Base-by-base conservation (phyloP, 805 yeast genomes). In the Metschnikowia peoriensis region DNA sequence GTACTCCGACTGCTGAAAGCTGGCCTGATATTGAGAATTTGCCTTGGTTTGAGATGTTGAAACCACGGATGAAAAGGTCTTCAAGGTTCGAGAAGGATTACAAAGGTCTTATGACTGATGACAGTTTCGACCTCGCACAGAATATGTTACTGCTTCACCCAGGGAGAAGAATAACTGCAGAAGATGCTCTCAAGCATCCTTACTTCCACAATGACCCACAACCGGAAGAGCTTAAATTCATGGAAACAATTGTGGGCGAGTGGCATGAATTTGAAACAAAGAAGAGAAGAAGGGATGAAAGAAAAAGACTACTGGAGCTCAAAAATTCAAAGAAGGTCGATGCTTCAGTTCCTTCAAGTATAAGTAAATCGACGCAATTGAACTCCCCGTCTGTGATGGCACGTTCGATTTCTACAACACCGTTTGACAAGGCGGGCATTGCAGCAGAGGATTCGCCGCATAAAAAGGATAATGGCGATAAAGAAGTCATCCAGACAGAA, bases 181-280 rank as follows among this genome's bases (percentile, higher is more conserved):
- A 68, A 1, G 79, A 81, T 34, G 96, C 97, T 0, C 75, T 94
- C 34, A 61, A 74, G 37, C 89, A 89, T 66, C 73, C 72, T 1
- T 94, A 89, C 70, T 94, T 93, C 63, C 66, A 67, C 2, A 86
- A 83, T 45, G 85, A 81, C 7, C 97, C 97, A 0, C 58, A 61
- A 34, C 85, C 88, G 1, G 84, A 79, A 55, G 83, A 84, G 6
- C 73, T 89, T 38, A 66, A 71, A 10, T 77, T 84, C 49, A 74
- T 86, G 57, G 72, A 76, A 29, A 75, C 76, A n/a, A 68, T 84
- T 29, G 73, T 76, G 50, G 96, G 94, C 3, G 98, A 96, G 67
- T 93, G 97, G 94, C 99, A 93, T 66, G 99, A 93, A 65, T 93
- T 87, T 67, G 99, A 93, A 63, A 94, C 97, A 2, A 91, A 93